A percentile compares a stretch with the other conserved stretches of the same genome.
These are phyloP conservation scores for Zygosaccharomyces pseudobailii DNA, from an alignment of 1,139 yeast genomes.

Conservation along the genomic window DNA sequence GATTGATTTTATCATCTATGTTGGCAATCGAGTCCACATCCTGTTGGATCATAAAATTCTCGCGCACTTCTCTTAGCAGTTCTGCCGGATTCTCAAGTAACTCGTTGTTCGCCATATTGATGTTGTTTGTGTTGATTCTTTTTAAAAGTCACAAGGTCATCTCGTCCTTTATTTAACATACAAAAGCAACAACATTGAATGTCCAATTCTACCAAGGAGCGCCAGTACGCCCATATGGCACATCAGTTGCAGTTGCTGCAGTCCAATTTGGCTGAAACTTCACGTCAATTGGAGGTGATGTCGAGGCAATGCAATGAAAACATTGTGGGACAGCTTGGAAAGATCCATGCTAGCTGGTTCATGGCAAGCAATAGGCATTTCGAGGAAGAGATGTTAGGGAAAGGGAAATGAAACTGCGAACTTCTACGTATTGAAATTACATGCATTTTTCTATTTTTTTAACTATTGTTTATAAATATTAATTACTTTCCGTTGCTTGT, in stretches of 20 bases:
- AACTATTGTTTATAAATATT: background rate
- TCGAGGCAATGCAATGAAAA: slow-evolving; percentile 30
- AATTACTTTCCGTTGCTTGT: background rate
- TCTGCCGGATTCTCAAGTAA: slow-evolving; percentile 21
- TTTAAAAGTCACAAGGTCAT: background rate
- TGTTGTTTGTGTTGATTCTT: background rate
- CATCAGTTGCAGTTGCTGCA: slow-evolving; percentile 28
- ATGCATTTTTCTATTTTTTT: background rate
- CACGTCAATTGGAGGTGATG: slow-evolving; percentile 27
- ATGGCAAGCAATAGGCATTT: slow-evolving; percentile 31
- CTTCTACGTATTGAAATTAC: slow-evolving; percentile 1
- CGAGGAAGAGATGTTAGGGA: slow-evolving; percentile 26
- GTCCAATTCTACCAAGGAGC: slow-evolving; percentile 26
- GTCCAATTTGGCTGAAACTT: slow-evolving; percentile 25
- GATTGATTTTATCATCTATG: slow-evolving; percentile 16
- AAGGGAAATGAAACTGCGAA: slow-evolving; percentile 8
- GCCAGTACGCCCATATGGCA: slow-evolving; percentile 32
- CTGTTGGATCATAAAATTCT: slow-evolving; percentile 23
- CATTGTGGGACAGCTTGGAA: slow-evolving; percentile 32
- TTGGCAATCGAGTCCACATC: slow-evolving; percentile 18
- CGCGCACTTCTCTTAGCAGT: slow-evolving; percentile 23
- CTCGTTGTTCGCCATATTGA: slow-evolving; percentile 25
- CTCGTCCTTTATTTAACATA: background rate
- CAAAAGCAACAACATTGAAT: background rate
- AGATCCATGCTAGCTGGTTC: slow-evolving; percentile 32